Evolutionary conservation across 139 green algal genomes (phyloP).

Genomic region (Tetraselmis chui): DNA sequence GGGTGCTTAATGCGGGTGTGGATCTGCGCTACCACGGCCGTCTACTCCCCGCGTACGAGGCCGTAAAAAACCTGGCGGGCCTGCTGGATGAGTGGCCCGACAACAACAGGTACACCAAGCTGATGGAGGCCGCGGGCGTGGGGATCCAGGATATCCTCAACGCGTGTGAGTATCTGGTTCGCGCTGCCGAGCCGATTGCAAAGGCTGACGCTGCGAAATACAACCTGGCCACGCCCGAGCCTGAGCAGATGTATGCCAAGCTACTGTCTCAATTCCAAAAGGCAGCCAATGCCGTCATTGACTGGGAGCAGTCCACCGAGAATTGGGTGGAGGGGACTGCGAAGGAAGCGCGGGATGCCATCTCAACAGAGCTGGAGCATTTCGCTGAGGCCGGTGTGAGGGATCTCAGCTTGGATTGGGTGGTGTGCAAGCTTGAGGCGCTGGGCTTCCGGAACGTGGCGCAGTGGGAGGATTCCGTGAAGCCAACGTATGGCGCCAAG

Average conservation of each 20-base stretch:
- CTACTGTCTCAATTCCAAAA: not conserved
- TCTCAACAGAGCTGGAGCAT: not conserved
- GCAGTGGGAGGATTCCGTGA: not conserved
- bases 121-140: not conserved
- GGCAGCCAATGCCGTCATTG: not conserved
- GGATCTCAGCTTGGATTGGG: not conserved
- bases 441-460: not conserved
- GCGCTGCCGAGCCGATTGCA: not conserved
- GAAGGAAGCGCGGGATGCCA: not conserved
- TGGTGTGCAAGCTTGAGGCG: not conserved
- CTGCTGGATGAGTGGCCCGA: not conserved
- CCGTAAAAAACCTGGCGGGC: not conserved
- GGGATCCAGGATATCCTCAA: not conserved
- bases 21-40: conserved; percentile 4
- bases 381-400: not conserved
- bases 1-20: conserved; percentile 4
- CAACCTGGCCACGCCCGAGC: not conserved
- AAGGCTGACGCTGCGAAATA: not conserved
- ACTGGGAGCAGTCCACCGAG: not conserved
- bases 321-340: not conserved
- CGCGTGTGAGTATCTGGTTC: not conserved
- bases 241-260: not conserved
- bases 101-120: not conserved
- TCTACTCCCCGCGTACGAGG: conserved; percentile 2
- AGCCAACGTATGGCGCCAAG: not conserved